Evolutionary conservation across 257 asterid species (phyloP), one percentile per base, ranked within the genome.

Genomic region (Gentiana straminea): DNA sequence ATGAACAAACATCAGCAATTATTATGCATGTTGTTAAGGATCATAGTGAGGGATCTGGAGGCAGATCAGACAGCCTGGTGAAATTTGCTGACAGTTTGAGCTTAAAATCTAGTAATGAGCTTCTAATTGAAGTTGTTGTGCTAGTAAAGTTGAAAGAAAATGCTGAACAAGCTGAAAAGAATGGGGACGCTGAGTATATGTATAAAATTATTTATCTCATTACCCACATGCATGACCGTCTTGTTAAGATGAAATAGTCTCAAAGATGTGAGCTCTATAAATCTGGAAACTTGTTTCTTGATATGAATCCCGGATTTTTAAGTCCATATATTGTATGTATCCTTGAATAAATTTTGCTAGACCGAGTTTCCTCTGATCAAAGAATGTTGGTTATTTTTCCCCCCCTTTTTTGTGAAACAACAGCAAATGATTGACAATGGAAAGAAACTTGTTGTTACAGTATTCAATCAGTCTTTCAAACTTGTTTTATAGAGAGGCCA

Each of bases 141-240:
- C 93, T 87, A 52, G 96, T 84, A 73, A 88, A 84, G 62, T 70
- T 84, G 81, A 84, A 84, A 74, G 94, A 82, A 70, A 82, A 76
- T 72, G 86, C 89, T 24, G 94, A 84, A 67, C 86, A 74, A 65
- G 92, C 86, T 48, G 94, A 80, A 59, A 84, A 80, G 61, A 65
- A 35, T 51, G 74, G 61, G 61, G 96, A 82, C 63, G 81, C 77
- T 51, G 96, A 84, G 70, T 75, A 70, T 54, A 73, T 88, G 32
- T 90, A 84, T 68, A 89, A 82, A 73, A 73, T 82, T 66, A 85
- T 84, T 62, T 53, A 77, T 64, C 73, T 84, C 64, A 84, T 84
- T 61, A 82, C 81, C 56, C 87, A 80, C 74, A 80, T 88, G 93
- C 96, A 84, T n/a, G 93, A 88, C 46, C 79, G 73, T 72, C 83